Percentiles rank a stretch among this genome's conserved stretches.
Conservation (phyloP, 306 rosid species). For the Gastrolobium villosum region DNA sequence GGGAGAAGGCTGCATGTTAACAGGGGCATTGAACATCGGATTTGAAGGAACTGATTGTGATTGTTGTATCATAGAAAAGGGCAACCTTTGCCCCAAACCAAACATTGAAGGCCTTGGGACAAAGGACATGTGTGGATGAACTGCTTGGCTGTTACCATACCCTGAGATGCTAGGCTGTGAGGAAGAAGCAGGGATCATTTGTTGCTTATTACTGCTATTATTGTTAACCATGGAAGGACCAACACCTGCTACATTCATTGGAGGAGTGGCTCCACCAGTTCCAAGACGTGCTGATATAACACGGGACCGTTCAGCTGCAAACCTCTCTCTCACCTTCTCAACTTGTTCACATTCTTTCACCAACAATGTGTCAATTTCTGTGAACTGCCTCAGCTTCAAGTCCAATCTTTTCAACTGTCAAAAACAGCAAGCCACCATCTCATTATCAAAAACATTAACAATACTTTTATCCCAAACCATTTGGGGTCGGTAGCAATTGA, state of each 20-base stretch:
- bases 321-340: conserved; percentile 72
- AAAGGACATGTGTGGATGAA: conserved; percentile 87
- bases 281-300: conserved; percentile 59
- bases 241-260: conserved; percentile 50
- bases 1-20: conserved; percentile 68
- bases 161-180: conserved; percentile 92
- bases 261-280: conserved; percentile 53
- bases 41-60: conserved; percentile 71
- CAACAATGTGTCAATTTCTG: conserved; percentile 76
- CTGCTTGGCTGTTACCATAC: conserved; percentile 73
- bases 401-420: conserved; percentile 41
- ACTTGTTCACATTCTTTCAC: conserved; percentile 79
- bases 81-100: conserved; percentile 91
- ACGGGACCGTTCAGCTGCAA: conserved; percentile 61
- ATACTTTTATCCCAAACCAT: too few species aligned
- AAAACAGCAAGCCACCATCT: too few species aligned
- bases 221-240: conserved; percentile 65
- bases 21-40: conserved; percentile 73
- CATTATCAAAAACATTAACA: too few species aligned
- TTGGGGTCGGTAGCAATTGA: too few species aligned
- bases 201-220: conserved; percentile 63
- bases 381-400: conserved; percentile 78
- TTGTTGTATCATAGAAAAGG: conserved; percentile 81
- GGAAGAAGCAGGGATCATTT: conserved; percentile 74
- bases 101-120: conserved; percentile 81